phyloP scores from a whole-genome alignment of 345 rosid genomes.

The Salix suchowensis region DNA sequence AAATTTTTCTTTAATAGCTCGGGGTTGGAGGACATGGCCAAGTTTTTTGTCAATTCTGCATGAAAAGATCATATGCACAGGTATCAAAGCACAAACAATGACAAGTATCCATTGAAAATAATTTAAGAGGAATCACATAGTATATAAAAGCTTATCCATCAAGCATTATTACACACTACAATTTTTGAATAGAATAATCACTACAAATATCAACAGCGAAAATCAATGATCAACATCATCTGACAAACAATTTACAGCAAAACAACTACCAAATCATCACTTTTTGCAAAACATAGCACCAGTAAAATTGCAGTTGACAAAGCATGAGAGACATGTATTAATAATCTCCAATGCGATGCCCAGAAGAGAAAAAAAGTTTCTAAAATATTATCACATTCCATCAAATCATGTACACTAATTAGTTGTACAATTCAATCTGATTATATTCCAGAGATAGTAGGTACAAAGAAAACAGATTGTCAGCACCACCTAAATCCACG shows the following conservation, averaged over 20 bases:
- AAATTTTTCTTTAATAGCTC: slow-evolving; percentile 71
- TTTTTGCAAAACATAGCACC: neutral
- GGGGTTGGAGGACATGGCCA: slow-evolving; percentile 41
- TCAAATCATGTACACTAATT: neutral
- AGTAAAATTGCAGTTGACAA: neutral
- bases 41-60: slow-evolving; percentile 67
- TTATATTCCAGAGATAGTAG: too few relatives aligned
- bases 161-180: neutral
- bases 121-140: neutral
- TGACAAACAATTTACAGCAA: neutral
- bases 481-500: neutral
- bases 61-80: slow-evolving; percentile 13
- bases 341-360: neutral
- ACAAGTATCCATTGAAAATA: neutral
- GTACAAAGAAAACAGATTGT: neutral
- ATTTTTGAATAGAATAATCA: neutral
- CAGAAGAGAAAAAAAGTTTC: neutral
- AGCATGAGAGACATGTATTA: neutral
- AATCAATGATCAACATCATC: neutral
- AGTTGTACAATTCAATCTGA: too few relatives aligned
- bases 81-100: slow-evolving; percentile 6
- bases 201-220: too few relatives aligned
- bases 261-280: neutral
- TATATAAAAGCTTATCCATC: slow-evolving; percentile 10
- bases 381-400: neutral